Conservation (phyloP, 176 grass and related monocot species). For the Coix lacrymajobi region DNA sequence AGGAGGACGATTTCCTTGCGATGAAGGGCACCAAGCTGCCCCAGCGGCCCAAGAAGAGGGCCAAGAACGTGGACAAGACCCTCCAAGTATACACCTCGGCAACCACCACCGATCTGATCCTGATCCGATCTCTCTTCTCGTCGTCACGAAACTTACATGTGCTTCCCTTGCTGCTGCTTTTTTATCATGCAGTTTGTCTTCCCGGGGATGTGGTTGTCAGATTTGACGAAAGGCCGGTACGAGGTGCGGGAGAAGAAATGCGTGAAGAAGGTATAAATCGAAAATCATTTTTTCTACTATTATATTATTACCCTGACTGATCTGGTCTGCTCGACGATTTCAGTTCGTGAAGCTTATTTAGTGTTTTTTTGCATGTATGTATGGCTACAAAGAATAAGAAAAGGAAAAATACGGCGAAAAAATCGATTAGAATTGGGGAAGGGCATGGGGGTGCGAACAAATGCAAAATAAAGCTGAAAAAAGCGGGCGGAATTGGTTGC, state of each 20-base stretch:
- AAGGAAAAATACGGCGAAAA: not conserved
- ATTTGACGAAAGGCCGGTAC: constrained; percentile 82
- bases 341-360: not conserved
- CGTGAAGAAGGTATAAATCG: constrained; percentile 69
- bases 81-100: constrained; percentile 53
- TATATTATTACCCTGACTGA: no score
- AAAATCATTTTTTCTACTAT: not conserved
- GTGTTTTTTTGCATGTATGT: not conserved
- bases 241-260: constrained; percentile 98
- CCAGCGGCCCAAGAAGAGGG: constrained; percentile 87
- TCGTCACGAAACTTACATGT: constrained; percentile 18
- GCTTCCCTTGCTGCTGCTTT: no score
- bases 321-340: not conserved
- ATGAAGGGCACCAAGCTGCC: constrained; percentile 97
- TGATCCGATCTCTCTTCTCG: not conserved
- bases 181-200: constrained; percentile 62
- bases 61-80: constrained; percentile 79
- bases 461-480: constrained; percentile 26
- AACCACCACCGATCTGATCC: constrained; percentile 5
- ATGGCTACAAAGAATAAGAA: not conserved
- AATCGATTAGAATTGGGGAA: constrained; percentile 18
- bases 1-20: constrained; percentile 82
- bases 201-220: constrained; percentile 95
- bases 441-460: not conserved
- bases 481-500: constrained; percentile 22